Evolutionary conservation across 768 basidiomycete species (phyloP).

Genomic region (Suillus sp.): DNA sequence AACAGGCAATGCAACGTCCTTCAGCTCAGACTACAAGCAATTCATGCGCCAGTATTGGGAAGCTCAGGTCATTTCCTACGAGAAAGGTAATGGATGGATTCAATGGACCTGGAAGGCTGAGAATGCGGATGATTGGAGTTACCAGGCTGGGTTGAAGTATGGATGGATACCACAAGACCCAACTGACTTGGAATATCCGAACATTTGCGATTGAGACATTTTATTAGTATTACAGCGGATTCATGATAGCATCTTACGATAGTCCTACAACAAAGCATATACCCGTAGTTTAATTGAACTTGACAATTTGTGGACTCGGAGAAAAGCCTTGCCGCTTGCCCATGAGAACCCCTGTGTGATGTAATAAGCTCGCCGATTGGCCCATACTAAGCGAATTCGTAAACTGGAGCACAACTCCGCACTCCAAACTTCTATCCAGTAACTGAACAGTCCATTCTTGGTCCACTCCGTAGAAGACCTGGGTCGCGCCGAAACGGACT

Average conservation of each 20-base stretch:
- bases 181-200: constrained; percentile 62
- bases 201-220: constrained; percentile 50
- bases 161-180: constrained; percentile 80
- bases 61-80: constrained; percentile 74
- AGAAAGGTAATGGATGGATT: constrained; percentile 70
- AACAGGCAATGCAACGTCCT: constrained; percentile 60
- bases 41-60: constrained; percentile 77
- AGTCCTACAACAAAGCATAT: no score
- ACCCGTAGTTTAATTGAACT: not conserved
- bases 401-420: not conserved
- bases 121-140: constrained; percentile 76
- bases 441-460: not conserved
- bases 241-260: not conserved
- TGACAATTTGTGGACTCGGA: not conserved
- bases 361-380: no score
- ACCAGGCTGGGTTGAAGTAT: constrained; percentile 68
- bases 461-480: not conserved
- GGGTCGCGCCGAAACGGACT: not conserved
- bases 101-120: constrained; percentile 84
- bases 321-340: not conserved
- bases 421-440: not conserved
- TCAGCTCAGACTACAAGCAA: constrained; percentile 62
- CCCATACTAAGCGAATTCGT: no score
- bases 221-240: not conserved
- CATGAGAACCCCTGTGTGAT: no score